Conservation (phyloP, 73 alveolate species). For the Blepharisma japonicum region DNA sequence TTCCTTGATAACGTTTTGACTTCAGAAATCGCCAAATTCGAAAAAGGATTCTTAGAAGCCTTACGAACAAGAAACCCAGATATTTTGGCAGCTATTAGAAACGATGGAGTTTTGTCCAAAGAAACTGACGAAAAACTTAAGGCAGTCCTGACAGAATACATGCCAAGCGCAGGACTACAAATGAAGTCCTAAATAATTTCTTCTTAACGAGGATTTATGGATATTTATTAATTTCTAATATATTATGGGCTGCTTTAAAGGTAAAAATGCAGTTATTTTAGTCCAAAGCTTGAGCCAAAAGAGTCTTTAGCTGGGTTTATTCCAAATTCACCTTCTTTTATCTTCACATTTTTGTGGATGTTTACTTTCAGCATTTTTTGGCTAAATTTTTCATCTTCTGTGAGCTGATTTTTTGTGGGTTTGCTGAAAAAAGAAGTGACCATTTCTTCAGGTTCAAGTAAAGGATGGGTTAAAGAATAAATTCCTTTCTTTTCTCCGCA, state of each 20-base stretch:
- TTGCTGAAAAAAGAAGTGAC: conserved; percentile 1
- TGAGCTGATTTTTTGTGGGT: not conserved
- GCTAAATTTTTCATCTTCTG: not conserved
- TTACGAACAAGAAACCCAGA: conserved; percentile 71
- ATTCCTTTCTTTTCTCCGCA: not conserved
- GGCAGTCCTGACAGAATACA: conserved; percentile 65
- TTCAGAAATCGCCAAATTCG: conserved; percentile 79
- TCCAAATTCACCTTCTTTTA: too few species aligned
- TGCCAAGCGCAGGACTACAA: conserved; percentile 60
- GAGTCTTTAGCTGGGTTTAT: too few species aligned
- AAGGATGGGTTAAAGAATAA: not conserved
- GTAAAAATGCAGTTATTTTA: too few species aligned
- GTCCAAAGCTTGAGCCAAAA: too few species aligned
- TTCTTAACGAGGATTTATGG: too few species aligned
- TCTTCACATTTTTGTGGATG: too few species aligned
- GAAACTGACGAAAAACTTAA: conserved; percentile 64
- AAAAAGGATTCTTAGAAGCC: conserved; percentile 64
- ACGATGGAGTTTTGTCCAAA: conserved; percentile 35
- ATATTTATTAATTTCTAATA: too few species aligned
- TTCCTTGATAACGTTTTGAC: conserved; percentile 86
- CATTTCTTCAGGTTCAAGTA: conserved; percentile 11
- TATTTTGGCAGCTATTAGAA: conserved; percentile 66
- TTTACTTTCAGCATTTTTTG: too few species aligned
- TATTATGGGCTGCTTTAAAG: too few species aligned
- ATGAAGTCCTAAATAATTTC: conserved; percentile 34